These are phyloP conservation scores for Endothia cerciana DNA, from an alignment of 2,329 filamentous ascomycete species.

Conservation along the genomic window DNA sequence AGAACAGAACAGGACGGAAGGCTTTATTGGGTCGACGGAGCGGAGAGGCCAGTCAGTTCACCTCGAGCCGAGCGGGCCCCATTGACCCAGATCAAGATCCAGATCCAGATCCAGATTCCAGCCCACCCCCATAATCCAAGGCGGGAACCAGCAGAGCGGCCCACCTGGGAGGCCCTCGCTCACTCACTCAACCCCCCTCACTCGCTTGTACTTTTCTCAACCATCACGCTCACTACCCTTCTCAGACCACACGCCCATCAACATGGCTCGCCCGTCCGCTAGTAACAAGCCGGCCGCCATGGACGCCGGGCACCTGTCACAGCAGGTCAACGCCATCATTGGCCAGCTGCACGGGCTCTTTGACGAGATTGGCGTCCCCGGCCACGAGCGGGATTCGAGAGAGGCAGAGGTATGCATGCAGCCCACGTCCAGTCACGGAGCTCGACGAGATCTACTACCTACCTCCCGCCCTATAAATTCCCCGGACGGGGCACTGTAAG, in stretches of 20 bases:
- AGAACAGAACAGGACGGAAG: too few species aligned
- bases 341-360: constrained; percentile 91
- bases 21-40: background rate
- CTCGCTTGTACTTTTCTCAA: background rate
- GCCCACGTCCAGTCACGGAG: background rate
- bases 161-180: constrained; percentile 3
- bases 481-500: constrained; percentile 18
- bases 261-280: constrained; percentile 15
- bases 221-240: constrained; percentile 17
- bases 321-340: constrained; percentile 94
- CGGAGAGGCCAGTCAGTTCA: background rate
- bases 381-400: constrained; percentile 86
- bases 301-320: constrained; percentile 90
- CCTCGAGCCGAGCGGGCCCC: constrained; percentile 11
- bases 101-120: constrained; percentile 11
- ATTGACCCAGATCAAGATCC: constrained; percentile 11
- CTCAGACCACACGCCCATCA: constrained; percentile 7
- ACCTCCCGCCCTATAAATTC: constrained; percentile 15
- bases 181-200: constrained; percentile 6
- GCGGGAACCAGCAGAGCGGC: background rate
- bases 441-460: background rate
- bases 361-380: constrained; percentile 95
- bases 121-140: background rate
- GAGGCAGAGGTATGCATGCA: constrained; percentile 77
- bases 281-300: constrained; percentile 50